These are phyloP conservation scores for Starmerella vaccinii DNA, from an alignment of 805 yeast genomes.

Conservation along the genomic window DNA sequence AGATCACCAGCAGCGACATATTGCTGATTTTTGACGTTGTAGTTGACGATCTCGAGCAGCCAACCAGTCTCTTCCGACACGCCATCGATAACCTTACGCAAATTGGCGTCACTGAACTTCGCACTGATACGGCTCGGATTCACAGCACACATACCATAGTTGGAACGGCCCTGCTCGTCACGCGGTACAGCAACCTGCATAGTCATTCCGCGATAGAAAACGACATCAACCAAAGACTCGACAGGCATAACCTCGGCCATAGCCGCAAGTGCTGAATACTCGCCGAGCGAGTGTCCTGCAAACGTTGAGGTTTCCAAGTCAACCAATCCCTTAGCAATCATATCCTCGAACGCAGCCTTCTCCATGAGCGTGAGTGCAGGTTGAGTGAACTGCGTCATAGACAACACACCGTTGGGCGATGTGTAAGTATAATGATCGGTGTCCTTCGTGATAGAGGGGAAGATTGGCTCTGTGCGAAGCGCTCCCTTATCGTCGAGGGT, in stretches of 20 bases:
- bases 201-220: constrained; percentile 99
- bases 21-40: constrained; percentile 95
- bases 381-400: constrained; percentile 98
- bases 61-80: constrained; percentile 75
- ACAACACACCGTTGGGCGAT: constrained; percentile 87
- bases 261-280: constrained; percentile 94
- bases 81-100: constrained; percentile 86
- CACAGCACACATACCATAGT: constrained; percentile 98
- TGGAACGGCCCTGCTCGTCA: constrained; percentile 88
- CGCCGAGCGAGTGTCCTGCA: constrained; percentile 99
- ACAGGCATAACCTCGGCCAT: constrained; percentile 98
- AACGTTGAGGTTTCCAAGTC: constrained; percentile 77
- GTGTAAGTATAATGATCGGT: constrained; percentile 80
- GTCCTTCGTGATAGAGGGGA: constrained; percentile 75
- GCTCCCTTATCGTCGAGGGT: constrained; percentile 77
- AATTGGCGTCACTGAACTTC: constrained; percentile 85
- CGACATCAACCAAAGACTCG: constrained; percentile 93
- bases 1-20: constrained; percentile 98
- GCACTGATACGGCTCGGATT: constrained; percentile 88
- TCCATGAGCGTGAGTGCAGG: constrained; percentile 99
- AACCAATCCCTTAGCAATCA: constrained; percentile 89
- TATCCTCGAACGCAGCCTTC: constrained; percentile 96
- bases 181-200: constrained; percentile 99
- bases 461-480: constrained; percentile 83
- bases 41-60: constrained; percentile 96